Percentiles rank a stretch among this genome's conserved stretches.
Evolutionary conservation across 192 early-diverging fungal species (phyloP).

Genomic region (Backusella sp.): DNA sequence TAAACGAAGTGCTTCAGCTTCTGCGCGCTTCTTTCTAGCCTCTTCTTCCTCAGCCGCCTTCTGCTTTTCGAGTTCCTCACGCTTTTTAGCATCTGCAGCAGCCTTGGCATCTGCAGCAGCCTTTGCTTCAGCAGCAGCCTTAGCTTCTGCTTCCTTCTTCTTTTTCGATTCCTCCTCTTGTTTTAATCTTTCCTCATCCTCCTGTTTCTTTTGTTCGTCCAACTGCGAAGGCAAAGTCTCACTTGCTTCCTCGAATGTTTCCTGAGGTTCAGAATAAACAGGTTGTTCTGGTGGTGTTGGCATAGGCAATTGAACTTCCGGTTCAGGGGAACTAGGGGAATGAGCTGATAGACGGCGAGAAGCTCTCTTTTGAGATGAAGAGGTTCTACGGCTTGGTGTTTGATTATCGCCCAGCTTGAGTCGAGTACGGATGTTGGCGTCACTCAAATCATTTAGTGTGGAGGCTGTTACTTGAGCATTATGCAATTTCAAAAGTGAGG

Average conservation of each 20-base stretch:
- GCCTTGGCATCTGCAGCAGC: slow-evolving; percentile 5
- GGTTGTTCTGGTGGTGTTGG: background rate
- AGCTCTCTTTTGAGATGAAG: slow-evolving; percentile 16
- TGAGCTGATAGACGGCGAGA: slow-evolving; percentile 9
- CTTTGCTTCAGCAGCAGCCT: slow-evolving; percentile 4
- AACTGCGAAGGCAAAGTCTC: background rate
- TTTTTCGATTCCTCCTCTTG: slow-evolving; percentile 38
- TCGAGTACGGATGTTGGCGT: slow-evolving; percentile 32
- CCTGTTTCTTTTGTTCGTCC: slow-evolving; percentile 26
- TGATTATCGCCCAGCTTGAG: slow-evolving; percentile 31
- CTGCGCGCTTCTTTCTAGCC: slow-evolving; percentile 23
- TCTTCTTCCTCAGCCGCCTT: slow-evolving; percentile 48
- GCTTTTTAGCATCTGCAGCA: slow-evolving; percentile 5
- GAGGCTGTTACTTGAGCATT: slow-evolving; percentile 38
- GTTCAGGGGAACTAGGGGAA: background rate
- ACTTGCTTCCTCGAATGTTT: slow-evolving; percentile 3
- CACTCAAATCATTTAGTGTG: slow-evolving; percentile 32
- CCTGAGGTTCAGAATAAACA: background rate
- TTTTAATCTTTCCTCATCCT: slow-evolving; percentile 15
- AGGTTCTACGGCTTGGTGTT: background rate
- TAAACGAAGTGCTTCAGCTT: slow-evolving; percentile 12
- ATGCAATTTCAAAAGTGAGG: slow-evolving; percentile 47
- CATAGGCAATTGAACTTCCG: background rate
- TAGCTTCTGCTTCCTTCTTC: background rate
- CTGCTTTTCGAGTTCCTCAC: background rate